These are phyloP conservation scores for Metschnikowia borealis DNA, from an alignment of 805 yeast species.

Conservation along the genomic window DNA sequence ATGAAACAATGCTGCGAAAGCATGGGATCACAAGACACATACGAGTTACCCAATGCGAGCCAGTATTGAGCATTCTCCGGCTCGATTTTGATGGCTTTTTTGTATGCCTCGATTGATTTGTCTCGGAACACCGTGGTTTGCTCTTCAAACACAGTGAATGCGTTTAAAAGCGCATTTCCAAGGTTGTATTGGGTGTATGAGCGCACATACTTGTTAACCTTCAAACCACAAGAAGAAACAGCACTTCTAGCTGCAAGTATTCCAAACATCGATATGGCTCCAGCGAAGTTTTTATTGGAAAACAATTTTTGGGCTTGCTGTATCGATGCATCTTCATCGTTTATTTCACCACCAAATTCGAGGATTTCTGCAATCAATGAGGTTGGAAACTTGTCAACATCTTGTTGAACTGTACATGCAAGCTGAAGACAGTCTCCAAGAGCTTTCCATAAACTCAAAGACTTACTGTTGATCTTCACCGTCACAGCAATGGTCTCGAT, in stretches of 20 bases:
- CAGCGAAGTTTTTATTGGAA: slow-evolving; percentile 15
- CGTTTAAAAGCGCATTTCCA: slow-evolving; percentile 60
- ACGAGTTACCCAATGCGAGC: slow-evolving; percentile 78
- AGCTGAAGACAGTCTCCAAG: slow-evolving; percentile 55
- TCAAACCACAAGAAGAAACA: slow-evolving; percentile 29
- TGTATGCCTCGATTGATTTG: slow-evolving; percentile 53
- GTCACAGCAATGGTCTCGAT: slow-evolving; percentile 42
- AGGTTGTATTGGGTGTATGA: slow-evolving; percentile 62
- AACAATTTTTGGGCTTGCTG: slow-evolving; percentile 11
- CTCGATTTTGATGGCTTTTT: slow-evolving; percentile 69
- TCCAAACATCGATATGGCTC: slow-evolving; percentile 38
- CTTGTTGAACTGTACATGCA: slow-evolving; percentile 53
- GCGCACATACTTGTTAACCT: slow-evolving; percentile 45
- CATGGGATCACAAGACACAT: slow-evolving; percentile 57
- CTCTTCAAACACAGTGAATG: slow-evolving; percentile 22
- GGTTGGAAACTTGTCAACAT: slow-evolving; percentile 47
- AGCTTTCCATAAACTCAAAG: slow-evolving; percentile 64
- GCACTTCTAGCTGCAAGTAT: slow-evolving; percentile 49
- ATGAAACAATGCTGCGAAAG: slow-evolving; percentile 92
- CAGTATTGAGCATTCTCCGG: slow-evolving; percentile 68
- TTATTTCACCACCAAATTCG: slow-evolving; percentile 8
- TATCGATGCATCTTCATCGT: slow-evolving; percentile 20
- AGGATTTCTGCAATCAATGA: slow-evolving; percentile 18
- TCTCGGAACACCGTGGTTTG: slow-evolving; percentile 31
- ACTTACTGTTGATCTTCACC: slow-evolving; percentile 28